Evolutionary conservation across 2,329 filamentous ascomycete genomes (phyloP).

Genomic region (Seiridium unicorne): DNA sequence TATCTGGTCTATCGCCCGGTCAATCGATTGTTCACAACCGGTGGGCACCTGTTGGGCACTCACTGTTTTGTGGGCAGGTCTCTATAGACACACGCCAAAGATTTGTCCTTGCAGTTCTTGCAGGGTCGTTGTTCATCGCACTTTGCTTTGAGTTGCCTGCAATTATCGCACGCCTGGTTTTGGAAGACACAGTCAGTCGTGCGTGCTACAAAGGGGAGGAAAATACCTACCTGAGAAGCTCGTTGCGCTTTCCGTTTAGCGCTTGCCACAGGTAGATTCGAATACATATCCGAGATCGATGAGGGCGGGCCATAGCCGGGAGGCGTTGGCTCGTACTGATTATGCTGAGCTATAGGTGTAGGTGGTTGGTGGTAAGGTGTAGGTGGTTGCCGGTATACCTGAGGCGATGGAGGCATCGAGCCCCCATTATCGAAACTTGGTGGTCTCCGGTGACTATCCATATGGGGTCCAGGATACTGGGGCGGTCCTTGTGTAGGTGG

Average conservation of each 20-base stretch:
- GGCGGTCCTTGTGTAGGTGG: constrained; percentile 32
- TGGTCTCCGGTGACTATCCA: constrained; percentile 48
- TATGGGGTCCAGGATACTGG: constrained; percentile 31
- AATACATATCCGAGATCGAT: constrained; percentile 31
- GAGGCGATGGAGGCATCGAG: constrained; percentile 42
- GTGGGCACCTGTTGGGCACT: constrained; percentile 29
- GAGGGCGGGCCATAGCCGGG: constrained; percentile 37
- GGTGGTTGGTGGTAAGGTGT: constrained; percentile 23
- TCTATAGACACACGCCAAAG: constrained; percentile 79
- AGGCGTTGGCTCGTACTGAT: constrained; percentile 25
- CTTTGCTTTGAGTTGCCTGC: constrained; percentile 83
- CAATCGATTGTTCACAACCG: too few relatives aligned
- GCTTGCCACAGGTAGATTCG: constrained; percentile 39
- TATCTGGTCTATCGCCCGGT: constrained; percentile 47
- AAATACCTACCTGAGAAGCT: constrained; percentile 56
- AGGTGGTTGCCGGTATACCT: constrained; percentile 26
- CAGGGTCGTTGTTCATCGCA: constrained; percentile 84
- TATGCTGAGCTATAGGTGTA: constrained; percentile 25
- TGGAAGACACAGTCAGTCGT: neutral
- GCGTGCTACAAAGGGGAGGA: constrained; percentile 14
- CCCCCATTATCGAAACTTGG: constrained; percentile 51
- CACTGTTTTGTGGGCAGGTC: constrained; percentile 91
- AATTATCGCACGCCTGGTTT: constrained; percentile 81
- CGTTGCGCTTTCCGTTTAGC: constrained; percentile 63
- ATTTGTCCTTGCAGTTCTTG: constrained; percentile 87